A percentile compares a stretch with the other conserved stretches of the same genome.
Conservation (phyloP, 225 moss, liverwort and hornwort genomes). For the Bryum argenteum region DNA sequence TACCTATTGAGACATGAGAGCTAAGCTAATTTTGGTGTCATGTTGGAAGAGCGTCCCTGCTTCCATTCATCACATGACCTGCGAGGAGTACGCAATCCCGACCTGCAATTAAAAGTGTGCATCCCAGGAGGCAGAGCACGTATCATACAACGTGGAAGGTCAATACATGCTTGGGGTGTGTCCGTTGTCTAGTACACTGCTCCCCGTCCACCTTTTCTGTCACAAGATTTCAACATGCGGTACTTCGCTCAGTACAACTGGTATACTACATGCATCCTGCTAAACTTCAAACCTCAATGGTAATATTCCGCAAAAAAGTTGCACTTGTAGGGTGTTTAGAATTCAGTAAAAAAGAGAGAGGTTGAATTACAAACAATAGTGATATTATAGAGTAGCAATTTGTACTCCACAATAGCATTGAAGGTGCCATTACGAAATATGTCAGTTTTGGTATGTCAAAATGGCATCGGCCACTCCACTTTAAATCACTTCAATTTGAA, state of each 20-base stretch:
- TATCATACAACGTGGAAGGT: background rate
- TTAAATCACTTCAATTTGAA: too few species aligned
- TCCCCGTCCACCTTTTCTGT: constrained; percentile 67
- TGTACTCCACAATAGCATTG: too few species aligned
- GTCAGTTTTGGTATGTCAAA: too few species aligned
- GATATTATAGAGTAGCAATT: too few species aligned
- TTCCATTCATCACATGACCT: background rate
- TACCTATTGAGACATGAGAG: background rate
- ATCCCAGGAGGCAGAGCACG: constrained; percentile 7
- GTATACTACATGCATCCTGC: background rate
- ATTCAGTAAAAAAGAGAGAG: too few species aligned
- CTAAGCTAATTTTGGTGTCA: background rate
- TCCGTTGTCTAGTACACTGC: constrained; percentile 43
- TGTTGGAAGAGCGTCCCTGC: background rate
- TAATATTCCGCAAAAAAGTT: too few species aligned
- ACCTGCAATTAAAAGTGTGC: background rate
- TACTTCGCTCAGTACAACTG: constrained; percentile 18
- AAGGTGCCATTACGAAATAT: too few species aligned
- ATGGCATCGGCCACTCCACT: too few species aligned
- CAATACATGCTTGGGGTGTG: constrained; percentile 34
- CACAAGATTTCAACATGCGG: constrained; percentile 36
- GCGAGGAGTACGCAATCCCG: background rate
- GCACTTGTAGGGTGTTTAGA: too few species aligned
- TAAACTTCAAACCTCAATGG: too few species aligned
- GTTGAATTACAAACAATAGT: too few species aligned